Base-by-base conservation (phyloP, 257 asterid genomes). In the Nicotiana otophora region DNA sequence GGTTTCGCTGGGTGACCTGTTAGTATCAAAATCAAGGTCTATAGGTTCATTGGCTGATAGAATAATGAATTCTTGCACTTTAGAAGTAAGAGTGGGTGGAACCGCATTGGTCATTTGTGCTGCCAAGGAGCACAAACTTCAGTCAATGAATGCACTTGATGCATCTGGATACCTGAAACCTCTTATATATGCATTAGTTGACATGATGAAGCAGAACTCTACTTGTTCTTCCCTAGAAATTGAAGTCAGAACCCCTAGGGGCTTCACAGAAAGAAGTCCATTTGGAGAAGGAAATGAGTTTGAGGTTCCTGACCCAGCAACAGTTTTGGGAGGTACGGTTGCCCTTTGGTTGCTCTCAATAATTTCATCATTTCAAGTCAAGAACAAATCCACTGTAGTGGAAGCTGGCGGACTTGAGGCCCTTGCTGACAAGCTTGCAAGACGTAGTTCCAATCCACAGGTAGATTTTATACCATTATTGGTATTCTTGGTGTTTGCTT, bases 331-430 rank as follows among this genome's bases (percentile, higher is more conserved):
- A 77, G 86, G 91, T 64, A 92, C 94, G 48, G 90, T 86, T 75
- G 94, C 98, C 84, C 86, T 92, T 84, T 94, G 97, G 98, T 86
- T 94, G 91, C 87, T 94, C 23, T 89, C 93, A 42, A 88, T 94
- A 77, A 68, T 92, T 82, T 90, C 95, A 86, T 93, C 94, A 42
- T 84, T 86, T 65, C 88, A 86, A 81, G 83, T 86, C 31, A 89
- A 91, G 88, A 90, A 89, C 86, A 93, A 84, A 86, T 63, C 86
- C 86, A 89, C 87, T 61, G 88, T 93, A 66, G 84, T 91, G 84
- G 98, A 94, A 87, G 97, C 93, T 87, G 98, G 97, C 62, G 95
- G 89, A 72, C 90, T 93, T 72, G 97, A 93, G 69, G 88, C 85
- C 51, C 92, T 94, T 80, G 86, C 85, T 75, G 94, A 89, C 84